Evolutionary conservation across 345 rosid species (phyloP), one percentile per base, ranked within the genome.

Genomic region (Arabidopsis arenosa): DNA sequence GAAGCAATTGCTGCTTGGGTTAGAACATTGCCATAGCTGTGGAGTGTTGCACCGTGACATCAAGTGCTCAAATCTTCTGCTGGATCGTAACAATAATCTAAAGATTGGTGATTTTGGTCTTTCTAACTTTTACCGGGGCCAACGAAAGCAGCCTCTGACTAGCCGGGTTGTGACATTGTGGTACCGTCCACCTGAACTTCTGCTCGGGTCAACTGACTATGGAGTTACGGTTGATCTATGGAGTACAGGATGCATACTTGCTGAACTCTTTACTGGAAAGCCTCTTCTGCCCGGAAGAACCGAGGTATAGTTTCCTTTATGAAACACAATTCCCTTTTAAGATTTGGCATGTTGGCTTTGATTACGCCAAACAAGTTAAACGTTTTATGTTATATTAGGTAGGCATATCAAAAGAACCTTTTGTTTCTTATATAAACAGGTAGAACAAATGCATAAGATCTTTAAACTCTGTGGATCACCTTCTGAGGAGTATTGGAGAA

Each of bases 381-480:
- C 32, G 32, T 28, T 28, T 28, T 28, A 37, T 68, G 26, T 14
- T 45, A 32, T 44, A 6, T 68, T 58, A 47, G 57, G 45, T 30
- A 33, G 54, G 41, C 1, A 8, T 36, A 48, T 26, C 17, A 28
- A 76, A 2, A n/a, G 35, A 36, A 58, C 26, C 13, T 76, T 76
- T 28, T 56, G 53, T 56, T 77, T 64, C 12, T 71, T 49, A 36
- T 21, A 51, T 51, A 23, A 65, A 41, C 35, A 86, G 89, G 93
- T 88, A 26, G 93, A 88, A 70, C 93, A 88, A 23, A 85, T 88
- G 68, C 93, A 88, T 48, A 88, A 86, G 76, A 85, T 88, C 59
- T 88, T 88, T 81, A 88, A 88, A 71, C 90, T 88, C 37, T 88
- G 93, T 2, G 93, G 93, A 30, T 88, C 93, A 73, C 93, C 93